phyloP scores from a whole-genome alignment of 768 basidiomycete species.

The Lepiota subincarnata region DNA sequence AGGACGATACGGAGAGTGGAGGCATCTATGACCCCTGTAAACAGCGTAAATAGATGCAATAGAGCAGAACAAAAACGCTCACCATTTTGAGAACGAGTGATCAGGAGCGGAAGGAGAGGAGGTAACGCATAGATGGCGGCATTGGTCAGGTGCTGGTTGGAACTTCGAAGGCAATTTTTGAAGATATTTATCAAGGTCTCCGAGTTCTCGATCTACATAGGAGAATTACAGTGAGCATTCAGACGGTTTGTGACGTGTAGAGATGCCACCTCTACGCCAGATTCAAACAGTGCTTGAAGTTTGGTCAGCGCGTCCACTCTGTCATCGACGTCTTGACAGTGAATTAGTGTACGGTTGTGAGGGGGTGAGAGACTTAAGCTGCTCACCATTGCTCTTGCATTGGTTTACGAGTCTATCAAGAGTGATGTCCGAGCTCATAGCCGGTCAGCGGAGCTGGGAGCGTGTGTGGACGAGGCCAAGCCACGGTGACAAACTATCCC shows the following conservation, averaged over 20 bases:
- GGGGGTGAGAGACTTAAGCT: background rate
- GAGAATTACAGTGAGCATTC: background rate
- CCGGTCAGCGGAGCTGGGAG: conserved; percentile 15
- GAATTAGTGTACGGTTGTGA: conserved; percentile 4
- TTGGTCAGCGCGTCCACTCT: conserved; percentile 79
- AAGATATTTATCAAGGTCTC: conserved; percentile 67
- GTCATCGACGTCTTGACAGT: conserved; percentile 63
- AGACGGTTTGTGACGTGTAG: background rate
- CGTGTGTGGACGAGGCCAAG: background rate
- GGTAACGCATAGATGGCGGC: conserved; percentile 73
- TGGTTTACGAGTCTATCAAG: conserved; percentile 62
- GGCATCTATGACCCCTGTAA: conserved; percentile 45
- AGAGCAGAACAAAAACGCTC: conserved; percentile 29
- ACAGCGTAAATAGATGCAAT: conserved; percentile 44
- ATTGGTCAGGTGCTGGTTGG: conserved; percentile 78
- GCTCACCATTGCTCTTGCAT: conserved; percentile 60
- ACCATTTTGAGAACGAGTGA: conserved; percentile 35
- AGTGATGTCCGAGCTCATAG: conserved; percentile 47
- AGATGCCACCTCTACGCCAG: conserved; percentile 57
- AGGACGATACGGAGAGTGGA: conserved; percentile 65
- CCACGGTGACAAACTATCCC: conserved; percentile 9
- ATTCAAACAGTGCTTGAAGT: conserved; percentile 71
- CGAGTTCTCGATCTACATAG: conserved; percentile 60
- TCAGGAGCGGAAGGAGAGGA: conserved; percentile 58
- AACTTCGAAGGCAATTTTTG: conserved; percentile 71